Evolutionary conservation across 129 eudicot genomes (phyloP), one percentile per base, ranked within the genome.

Genomic region (Tanacetum coccineum): DNA sequence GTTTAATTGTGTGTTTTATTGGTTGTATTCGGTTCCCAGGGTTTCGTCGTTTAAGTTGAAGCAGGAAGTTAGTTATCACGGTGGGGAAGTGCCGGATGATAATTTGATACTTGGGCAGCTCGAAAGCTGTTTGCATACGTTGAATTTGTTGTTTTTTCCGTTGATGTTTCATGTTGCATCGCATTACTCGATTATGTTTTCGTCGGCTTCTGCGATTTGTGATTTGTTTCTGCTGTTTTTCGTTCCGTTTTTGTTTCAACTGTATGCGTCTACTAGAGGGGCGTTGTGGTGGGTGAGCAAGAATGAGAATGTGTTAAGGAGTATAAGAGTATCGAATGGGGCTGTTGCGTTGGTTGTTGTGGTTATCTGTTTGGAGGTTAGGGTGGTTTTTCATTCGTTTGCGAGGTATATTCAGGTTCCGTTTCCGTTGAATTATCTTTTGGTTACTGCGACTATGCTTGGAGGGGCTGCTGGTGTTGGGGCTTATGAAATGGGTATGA

Each of bases 261-360:
- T 93, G 15, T 93, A 89, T 76, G 92, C 99, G 0, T 93, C 99
- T 36, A 88, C 96, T 0, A 80, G 96, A 72, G 95, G 96, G 56
- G 96, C 96, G 12, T 79, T 93, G 19, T 93, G 99, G 99, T 93
- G 99, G 96, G 81, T 89, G 28, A 93, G 87, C 4, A 89, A 89
- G 80, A 86, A 78, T 68, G 93, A 87, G 36, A 59, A 69, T 57
- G 87, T 86, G 70, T 42, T 93, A 39, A 80, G 78, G 15, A 81
- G 88, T 63, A 89, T 93, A 51, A 80, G 96, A 18, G 45, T 93
- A 18, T 86, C 79, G 47, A 93, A 86, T 55, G 99, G 99, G 26
- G 96, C 99, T 26, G 78, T 89, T 71, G 87, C 95, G n/a, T 73
- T 93, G 80, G 76, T 89, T 11, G 64, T 86, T 50, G 87, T 93